Evolutionary conservation across 768 basidiomycete genomes (phyloP), one percentile per base, ranked within the genome.

Genomic region (Tricholoma hemisulphureum): DNA sequence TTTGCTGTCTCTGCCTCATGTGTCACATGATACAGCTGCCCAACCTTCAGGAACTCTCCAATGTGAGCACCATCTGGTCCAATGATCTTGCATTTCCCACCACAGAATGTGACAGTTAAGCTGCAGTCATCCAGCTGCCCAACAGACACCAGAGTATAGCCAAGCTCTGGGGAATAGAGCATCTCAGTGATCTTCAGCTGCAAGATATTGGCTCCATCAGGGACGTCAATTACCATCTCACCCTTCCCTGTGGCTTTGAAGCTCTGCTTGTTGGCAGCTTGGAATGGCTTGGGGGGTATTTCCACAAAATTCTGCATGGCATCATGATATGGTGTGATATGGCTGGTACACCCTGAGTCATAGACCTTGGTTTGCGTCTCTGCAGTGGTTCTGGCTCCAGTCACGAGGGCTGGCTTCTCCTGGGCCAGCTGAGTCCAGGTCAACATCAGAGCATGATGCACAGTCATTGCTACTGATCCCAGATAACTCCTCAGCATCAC

Each of bases 81-180:
- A 8, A 14, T 35, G 6, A 35, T 8, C 7, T 3, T 35, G 34
- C 34, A 35, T 14, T 8, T 35, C 34, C 34, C 6, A 14, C 34
- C 34, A 35, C n/a, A n/a, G n/a, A n/a, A n/a, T n/a, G n/a, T n/a
- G n/a, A n/a, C n/a, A n/a, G n/a, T n/a, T n/a, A n/a, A n/a, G n/a
- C n/a, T n/a, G n/a, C n/a, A n/a, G n/a, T n/a, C n/a, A n/a, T n/a
- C n/a, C n/a, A n/a, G n/a, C n/a, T n/a, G n/a, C n/a, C n/a, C n/a
- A n/a, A n/a, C n/a, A n/a, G n/a, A n/a, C n/a, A n/a, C 34, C 34
- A 78, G 67, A 10, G 72, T 77, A 54, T 73, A 75, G 2, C 72
- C 69, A 8, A 76, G 66, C 26, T 74, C 70, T 71, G 75, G 5
- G 13, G 13, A 35, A 35, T 35, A 35, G 34, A 35, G 34, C 8